A percentile compares a stretch with the other conserved stretches of the same genome.
phyloP scores from a whole-genome alignment of 2,329 filamentous ascomycete genomes.

The Trichoderma polysporum region DNA sequence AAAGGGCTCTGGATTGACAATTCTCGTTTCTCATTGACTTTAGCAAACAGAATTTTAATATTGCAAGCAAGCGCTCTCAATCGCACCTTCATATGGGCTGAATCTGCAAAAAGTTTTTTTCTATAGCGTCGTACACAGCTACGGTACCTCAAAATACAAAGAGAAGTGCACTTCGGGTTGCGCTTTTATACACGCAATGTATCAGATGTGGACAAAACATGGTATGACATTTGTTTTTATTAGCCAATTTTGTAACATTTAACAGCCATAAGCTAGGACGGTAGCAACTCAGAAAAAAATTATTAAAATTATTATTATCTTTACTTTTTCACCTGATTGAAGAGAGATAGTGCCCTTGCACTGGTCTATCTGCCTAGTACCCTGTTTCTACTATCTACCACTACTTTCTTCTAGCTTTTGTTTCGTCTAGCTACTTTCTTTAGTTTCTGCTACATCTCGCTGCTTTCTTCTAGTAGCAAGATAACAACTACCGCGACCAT shows the following conservation, averaged over 20 bases:
- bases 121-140: not conserved
- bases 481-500: too few relatives aligned
- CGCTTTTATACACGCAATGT: not conserved
- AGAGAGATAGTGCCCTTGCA: too few relatives aligned
- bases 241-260: not conserved
- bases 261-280: not conserved
- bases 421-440: too few relatives aligned
- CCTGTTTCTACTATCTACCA: too few relatives aligned
- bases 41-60: not conserved
- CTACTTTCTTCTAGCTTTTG: too few relatives aligned
- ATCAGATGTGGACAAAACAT: slow-evolving; percentile 1
- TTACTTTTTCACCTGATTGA: not conserved
- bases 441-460: too few relatives aligned
- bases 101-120: not conserved
- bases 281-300: slow-evolving; percentile 3
- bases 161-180: not conserved
- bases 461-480: too few relatives aligned
- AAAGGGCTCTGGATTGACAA: not conserved
- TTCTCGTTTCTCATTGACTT: not conserved
- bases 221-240: slow-evolving; percentile 6
- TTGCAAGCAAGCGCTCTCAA: slow-evolving; percentile 19
- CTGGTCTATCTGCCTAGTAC: too few relatives aligned
- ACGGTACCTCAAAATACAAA: slow-evolving; percentile 1
- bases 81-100: not conserved
- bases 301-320: not conserved